Evolutionary conservation across 805 yeast species (phyloP), one percentile per base, ranked within the genome.

Genomic region (Maudiozyma serrabonitensis): DNA sequence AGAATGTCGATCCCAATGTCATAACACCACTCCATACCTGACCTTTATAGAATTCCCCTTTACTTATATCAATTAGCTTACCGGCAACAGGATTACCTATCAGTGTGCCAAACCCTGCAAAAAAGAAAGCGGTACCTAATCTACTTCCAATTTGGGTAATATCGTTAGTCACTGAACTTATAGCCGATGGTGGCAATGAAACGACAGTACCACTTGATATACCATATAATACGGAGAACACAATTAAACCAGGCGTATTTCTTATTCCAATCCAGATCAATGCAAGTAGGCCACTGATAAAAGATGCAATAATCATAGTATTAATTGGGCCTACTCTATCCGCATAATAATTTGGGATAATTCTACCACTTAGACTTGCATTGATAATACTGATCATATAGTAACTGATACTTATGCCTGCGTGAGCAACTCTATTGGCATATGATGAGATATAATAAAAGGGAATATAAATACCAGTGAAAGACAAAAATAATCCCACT

Each of bases 381-480:
- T 41, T 41, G 11, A 41, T 25, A 7, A 41, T 23, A 13, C 43
- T 41, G 13, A 41, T 23, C 43, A 41, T 25, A 23, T 25, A 41
- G 18, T 23, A 41, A 41, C 43, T 41, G 13, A 41, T 13, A 23
- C 23, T 18, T 25, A n/a, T 25, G 7, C 19, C 11, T 23, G 43
- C 23, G 21, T 16, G 19, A n/a, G 34, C 43, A 6, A 41, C 23
- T 16, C 31, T 21, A 26, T n/a, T 25, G 9, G 43, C 43, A 26
- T 41, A 41, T n/a, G 43, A 41, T n/a, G 43, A 41, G 7, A 41
- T 41, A 26, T 41, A 41, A 26, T 15, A 41, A 41, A 41, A 41
- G 9, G 43, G 43, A 41, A 41, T 41, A 41, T 41, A 41, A 23
- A 41, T 23, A 15, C 43, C 43, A 6, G 21, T 41, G 32, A 41